Evolutionary conservation across 495 filamentous ascomycete genomes (phyloP).

Genomic region (Penicillium robsamsonii): DNA sequence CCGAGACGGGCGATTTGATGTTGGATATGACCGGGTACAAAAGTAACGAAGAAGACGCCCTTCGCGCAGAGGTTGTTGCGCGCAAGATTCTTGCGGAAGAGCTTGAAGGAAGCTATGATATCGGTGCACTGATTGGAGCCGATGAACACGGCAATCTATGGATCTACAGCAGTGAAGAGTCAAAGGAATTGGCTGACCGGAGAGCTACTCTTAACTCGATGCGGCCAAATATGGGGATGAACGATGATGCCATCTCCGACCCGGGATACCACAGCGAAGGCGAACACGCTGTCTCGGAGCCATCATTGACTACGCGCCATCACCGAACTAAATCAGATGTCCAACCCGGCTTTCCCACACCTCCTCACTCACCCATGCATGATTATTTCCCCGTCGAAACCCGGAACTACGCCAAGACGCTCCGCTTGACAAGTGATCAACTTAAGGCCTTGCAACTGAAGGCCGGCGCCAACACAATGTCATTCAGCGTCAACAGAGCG

Average conservation of each 20-base stretch:
- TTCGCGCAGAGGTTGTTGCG: conserved; percentile 87
- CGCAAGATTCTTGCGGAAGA: conserved; percentile 96
- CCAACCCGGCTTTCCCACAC: conserved; percentile 67
- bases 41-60: conserved; percentile 82
- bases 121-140: conserved; percentile 89
- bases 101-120: conserved; percentile 91
- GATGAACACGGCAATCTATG: conserved; percentile 95
- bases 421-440: conserved; percentile 94
- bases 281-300: conserved; percentile 42
- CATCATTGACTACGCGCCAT: conserved; percentile 39
- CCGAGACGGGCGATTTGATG: conserved; percentile 93
- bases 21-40: conserved; percentile 98
- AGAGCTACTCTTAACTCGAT: conserved; percentile 52
- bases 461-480: conserved; percentile 83
- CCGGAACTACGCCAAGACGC: conserved; percentile 91
- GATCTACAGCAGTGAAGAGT: conserved; percentile 98
- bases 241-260: conserved; percentile 84
- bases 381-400: conserved; percentile 58
- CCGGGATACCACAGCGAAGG: conserved; percentile 93
- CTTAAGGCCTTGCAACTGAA: conserved; percentile 83
- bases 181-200: conserved; percentile 71
- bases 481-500: conserved; percentile 92
- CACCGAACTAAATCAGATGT: conserved; percentile 66
- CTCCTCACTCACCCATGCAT: conserved; percentile 71
- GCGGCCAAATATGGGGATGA: conserved; percentile 52